Evolutionary conservation across 176 grass and related monocot genomes (phyloP), one percentile per base, ranked within the genome.

Genomic region (Carex myosuroides): DNA sequence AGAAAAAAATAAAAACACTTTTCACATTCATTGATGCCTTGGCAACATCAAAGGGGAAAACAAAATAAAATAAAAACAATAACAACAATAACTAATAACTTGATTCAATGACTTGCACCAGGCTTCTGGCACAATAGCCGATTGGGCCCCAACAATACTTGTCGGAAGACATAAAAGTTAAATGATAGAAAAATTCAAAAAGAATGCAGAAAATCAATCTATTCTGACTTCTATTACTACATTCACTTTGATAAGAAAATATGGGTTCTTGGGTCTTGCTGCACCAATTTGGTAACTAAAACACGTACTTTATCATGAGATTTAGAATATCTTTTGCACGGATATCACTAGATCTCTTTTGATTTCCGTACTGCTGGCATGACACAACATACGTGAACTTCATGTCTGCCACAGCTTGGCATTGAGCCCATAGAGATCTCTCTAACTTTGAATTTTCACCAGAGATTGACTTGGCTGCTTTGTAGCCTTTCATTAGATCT

Each of bases 401-500:
- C 94, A 97, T 92, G 68, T 97, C 94, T 79, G 92, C 88, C 60
- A 98, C 52, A 74, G 92, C 90, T 91, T 98, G 90, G 79, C 92
- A 92, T 84, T 98, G 87, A 60, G 92, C 85, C 85, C 73, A 57
- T 59, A 94, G 88, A 60, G 90, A 92, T 84, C 78, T 84, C 30
- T 91, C 84, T 86, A 84, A 81, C 29, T 97, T 97, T 80, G 81
- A 91, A 39, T 88, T 79, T 83, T 91, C 87, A 78, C 89, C 90
- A 16, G 89, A 91, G 79, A 87, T 87, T 50, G 81, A 86, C 75
- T 91, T 92, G 16, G 90, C 90, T 84, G 89, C 92, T 94, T 90
- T 98, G 85, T 98, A 92, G 76, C 92, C 95, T 89, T 92, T 84
- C 94, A 97, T 94, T 69, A 97, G 92, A 84, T 91, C 94, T 97